Evolutionary conservation across 441 rosid genomes (phyloP), one percentile per base, ranked within the genome.

Genomic region (Kokia cookei): DNA sequence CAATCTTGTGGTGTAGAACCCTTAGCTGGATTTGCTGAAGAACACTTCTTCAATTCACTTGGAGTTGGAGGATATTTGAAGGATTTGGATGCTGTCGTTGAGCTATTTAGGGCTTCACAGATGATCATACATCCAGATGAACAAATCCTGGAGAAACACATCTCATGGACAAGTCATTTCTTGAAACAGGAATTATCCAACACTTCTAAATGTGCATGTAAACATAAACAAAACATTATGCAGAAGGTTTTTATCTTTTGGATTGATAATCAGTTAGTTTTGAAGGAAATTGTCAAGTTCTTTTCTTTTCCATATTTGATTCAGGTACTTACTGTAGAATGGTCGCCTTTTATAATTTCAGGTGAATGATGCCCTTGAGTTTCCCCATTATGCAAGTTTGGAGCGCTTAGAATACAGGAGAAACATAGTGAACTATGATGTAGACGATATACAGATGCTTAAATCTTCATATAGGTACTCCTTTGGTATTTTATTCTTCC

Each of bases 81-180:
- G 81, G 87, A 89, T 74, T 82, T 75, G 29, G 45, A 65, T 69
- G 81, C 89, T 66, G 91, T 75, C 65, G 80, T 93, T 70, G 94
- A 93, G 81, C 76, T 94, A 57, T 84, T 79, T 73, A 89, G 77
- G 82, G 92, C 97, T 76, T 83, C 90, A 51, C 87, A 94, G 80
- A 65, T 89, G 51, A 65, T 80, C 55, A 68, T 82, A 42, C 72
- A 81, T 76, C 87, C 88, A n/a, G 82, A 86, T 76, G 96, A 90
- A 72, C 75, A 72, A 66, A 60, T 82, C 71, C 80, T 90, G 42
- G 84, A 84, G 74, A 75, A 79, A 69, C 86, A 82, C 77, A 79
- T 72, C 69, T 79, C 73, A 15, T 88, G 97, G 97, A 86, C 89
- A 27, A 80, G 73, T 27, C 72, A 69, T 60, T 60, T 60, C 65